These are phyloP conservation scores for Ganoderma meredithae DNA, from an alignment of 1,284 basidiomycete species.

Conservation along the genomic window DNA sequence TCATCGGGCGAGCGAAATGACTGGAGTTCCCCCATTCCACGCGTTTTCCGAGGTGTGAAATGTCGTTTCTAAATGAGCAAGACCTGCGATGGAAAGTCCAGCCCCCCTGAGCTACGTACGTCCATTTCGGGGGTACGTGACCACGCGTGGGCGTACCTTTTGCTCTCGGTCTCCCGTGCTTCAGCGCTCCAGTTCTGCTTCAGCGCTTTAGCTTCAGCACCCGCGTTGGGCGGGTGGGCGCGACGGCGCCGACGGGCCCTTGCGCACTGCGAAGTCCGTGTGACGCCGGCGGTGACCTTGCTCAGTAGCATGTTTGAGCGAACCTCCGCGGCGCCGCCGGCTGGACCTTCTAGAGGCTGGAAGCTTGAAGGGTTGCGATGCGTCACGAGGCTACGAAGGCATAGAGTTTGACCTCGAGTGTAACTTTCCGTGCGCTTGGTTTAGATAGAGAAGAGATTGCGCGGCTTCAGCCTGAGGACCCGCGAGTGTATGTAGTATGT, in stretches of 20 bases:
- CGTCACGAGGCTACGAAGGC: neutral
- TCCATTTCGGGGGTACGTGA: neutral
- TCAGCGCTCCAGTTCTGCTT: neutral
- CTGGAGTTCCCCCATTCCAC: neutral
- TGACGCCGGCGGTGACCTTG: neutral
- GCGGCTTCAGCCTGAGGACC: neutral
- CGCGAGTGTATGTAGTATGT: neutral
- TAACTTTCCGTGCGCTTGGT: neutral
- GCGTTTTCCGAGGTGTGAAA: neutral
- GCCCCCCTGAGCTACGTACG: neutral
- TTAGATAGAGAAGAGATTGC: neutral
- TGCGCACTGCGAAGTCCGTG: neutral
- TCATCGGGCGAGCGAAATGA: neutral
- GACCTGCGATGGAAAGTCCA: neutral
- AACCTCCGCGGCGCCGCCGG: conserved; percentile 1
- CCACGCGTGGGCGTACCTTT: neutral
- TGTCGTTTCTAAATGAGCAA: neutral
- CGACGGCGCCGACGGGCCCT: neutral
- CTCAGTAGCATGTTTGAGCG: neutral
- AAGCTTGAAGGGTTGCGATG: conserved; percentile 1
- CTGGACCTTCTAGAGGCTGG: neutral
- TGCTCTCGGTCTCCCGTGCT: neutral
- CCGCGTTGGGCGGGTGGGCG: neutral
- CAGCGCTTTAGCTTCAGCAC: neutral
- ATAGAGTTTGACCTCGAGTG: neutral